A percentile compares a stretch with the other conserved stretches of the same genome.
Evolutionary conservation across 495 filamentous ascomycete species (phyloP).

Genomic region (Astrocystis sublimbata): DNA sequence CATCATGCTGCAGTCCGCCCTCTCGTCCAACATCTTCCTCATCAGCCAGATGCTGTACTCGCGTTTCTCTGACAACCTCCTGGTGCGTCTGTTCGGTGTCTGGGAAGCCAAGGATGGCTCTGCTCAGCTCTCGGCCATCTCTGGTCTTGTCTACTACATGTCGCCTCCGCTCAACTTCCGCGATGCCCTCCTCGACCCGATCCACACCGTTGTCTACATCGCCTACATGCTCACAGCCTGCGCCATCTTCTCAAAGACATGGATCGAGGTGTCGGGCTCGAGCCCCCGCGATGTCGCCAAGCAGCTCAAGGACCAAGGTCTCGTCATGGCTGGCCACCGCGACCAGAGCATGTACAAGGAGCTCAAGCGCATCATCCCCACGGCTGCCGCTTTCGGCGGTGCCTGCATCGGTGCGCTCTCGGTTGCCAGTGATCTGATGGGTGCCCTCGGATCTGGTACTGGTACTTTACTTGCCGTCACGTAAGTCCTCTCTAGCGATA

Average conservation of each 20-base stretch:
- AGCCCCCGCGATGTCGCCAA: conserved; percentile 98
- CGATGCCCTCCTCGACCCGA: conserved; percentile 91
- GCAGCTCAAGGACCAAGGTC: conserved; percentile 98
- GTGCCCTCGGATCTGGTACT: conserved; percentile 94
- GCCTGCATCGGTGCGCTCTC: conserved; percentile 98
- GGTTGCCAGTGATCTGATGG: conserved; percentile 91
- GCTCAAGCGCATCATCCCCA: conserved; percentile 97
- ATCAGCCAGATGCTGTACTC: conserved; percentile 99
- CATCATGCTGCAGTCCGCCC: conserved; percentile 98
- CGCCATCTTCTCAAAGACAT: conserved; percentile 99
- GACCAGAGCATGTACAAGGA: conserved; percentile 99
- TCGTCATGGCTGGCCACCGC: conserved; percentile 99
- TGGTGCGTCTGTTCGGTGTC: conserved; percentile 93
- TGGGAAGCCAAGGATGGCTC: conserved; percentile 98
- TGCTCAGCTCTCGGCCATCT: conserved; percentile 87
- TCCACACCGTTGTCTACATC: conserved; percentile 95
- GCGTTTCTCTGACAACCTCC: conserved; percentile 96
- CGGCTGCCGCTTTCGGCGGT: conserved; percentile 96
- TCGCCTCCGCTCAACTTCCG: conserved; percentile 96
- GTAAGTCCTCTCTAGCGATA: conserved; percentile 60
- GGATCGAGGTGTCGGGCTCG: conserved; percentile 99
- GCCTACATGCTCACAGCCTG: conserved; percentile 96
- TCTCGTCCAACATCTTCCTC: conserved; percentile 98
- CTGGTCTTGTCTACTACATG: conserved; percentile 99
- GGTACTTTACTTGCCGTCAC: conserved; percentile 98